These are phyloP conservation scores for Pterocarpus macrocarpus DNA, from an alignment of 306 rosid genomes.

Conservation along the genomic window DNA sequence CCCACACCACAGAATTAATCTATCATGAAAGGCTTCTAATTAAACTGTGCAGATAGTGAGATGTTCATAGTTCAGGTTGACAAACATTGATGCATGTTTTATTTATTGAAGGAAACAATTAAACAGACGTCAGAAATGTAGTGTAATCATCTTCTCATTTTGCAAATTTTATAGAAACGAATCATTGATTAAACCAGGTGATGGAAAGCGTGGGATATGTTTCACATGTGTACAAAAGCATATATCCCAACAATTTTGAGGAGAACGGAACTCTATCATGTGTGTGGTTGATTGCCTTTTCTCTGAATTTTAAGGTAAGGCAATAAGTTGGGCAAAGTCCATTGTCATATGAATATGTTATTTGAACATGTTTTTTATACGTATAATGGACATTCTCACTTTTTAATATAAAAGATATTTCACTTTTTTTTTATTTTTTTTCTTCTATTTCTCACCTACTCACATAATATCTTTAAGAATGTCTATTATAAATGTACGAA, in stretches of 20 bases:
- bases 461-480: too few relatives aligned
- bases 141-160: background rate
- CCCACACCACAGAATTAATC: background rate
- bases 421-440: too few relatives aligned
- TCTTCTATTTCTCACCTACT: too few relatives aligned
- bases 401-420: too few relatives aligned
- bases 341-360: conserved; percentile 16
- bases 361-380: too few relatives aligned
- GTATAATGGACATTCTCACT: too few relatives aligned
- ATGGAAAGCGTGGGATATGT: background rate
- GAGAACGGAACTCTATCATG: background rate
- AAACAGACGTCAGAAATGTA: background rate
- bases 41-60: background rate
- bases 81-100: background rate
- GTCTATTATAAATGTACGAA: too few relatives aligned
- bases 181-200: background rate
- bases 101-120: background rate
- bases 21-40: background rate
- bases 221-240: background rate
- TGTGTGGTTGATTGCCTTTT: conserved; percentile 27
- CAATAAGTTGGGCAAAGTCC: conserved; percentile 40
- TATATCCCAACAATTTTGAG: conserved; percentile 18
- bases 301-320: conserved; percentile 34
- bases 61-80: background rate
- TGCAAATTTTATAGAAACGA: background rate